These are phyloP conservation scores for Teunomyces lycoperdinae DNA, from an alignment of 805 yeast genomes.

Conservation along the genomic window DNA sequence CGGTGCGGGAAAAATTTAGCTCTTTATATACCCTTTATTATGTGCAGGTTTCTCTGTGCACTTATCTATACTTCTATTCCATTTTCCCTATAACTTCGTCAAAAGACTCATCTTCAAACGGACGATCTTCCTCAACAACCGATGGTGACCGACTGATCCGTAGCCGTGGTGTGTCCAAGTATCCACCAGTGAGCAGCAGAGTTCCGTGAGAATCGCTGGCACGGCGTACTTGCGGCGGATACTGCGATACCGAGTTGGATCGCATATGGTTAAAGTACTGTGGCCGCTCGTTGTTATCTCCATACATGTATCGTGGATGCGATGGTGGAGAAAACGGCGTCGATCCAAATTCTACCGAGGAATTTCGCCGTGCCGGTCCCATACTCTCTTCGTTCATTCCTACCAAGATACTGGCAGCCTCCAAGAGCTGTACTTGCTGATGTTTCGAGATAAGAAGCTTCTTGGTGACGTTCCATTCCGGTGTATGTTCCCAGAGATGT, in stretches of 20 bases:
- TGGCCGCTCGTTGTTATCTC: not conserved
- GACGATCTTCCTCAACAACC: not conserved
- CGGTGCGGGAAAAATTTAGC: not conserved
- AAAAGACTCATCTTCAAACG: not conserved
- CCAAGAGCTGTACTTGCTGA: constrained; percentile 81
- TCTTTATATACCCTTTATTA: not conserved
- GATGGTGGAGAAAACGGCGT: not conserved
- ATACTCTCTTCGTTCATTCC: constrained; percentile 56
- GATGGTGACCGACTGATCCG: not conserved
- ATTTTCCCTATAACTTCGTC: constrained; percentile 2
- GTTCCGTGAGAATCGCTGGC: constrained; percentile 4
- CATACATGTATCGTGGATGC: not conserved
- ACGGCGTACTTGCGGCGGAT: constrained; percentile 32
- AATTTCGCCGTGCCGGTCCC: not conserved
- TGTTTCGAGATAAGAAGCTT: constrained; percentile 79
- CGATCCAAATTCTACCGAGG: not conserved
- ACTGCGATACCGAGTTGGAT: constrained; percentile 43
- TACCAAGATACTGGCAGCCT: constrained; percentile 73
- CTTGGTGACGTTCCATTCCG: constrained; percentile 88
- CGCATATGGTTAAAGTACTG: constrained; percentile 17
- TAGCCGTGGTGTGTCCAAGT: constrained; percentile 24
- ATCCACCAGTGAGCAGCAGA: constrained; percentile 26
- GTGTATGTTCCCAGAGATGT: constrained; percentile 92
- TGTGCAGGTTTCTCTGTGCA: not conserved
- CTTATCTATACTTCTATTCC: not conserved